These are phyloP conservation scores for Barnettozyma sucrosica DNA, from an alignment of 805 yeast species.

Conservation along the genomic window DNA sequence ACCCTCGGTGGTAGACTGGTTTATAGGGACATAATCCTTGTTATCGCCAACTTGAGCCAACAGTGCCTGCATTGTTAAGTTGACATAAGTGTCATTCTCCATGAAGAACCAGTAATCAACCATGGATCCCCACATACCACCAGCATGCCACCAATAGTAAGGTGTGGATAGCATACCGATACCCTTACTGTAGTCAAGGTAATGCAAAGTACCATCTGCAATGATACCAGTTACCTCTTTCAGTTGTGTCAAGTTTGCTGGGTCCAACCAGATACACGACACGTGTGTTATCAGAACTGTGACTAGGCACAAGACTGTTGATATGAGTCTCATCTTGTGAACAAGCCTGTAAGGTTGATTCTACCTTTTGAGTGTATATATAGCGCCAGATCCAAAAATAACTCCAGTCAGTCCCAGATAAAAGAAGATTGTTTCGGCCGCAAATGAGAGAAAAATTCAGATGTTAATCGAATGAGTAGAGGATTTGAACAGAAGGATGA, in stretches of 20 bases:
- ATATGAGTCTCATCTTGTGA: slow-evolving; percentile 2
- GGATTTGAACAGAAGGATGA: background rate
- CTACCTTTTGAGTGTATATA: background rate
- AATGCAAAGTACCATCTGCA: slow-evolving; percentile 65
- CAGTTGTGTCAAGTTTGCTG: slow-evolving; percentile 27
- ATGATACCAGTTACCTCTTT: slow-evolving; percentile 48
- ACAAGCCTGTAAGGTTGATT: background rate
- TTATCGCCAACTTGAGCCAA: slow-evolving; percentile 59
- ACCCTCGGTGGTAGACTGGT: slow-evolving; percentile 82
- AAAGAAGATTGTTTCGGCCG: background rate
- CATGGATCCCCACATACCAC: slow-evolving; percentile 69
- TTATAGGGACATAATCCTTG: slow-evolving; percentile 69
- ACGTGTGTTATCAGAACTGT: slow-evolving; percentile 3
- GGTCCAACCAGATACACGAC: slow-evolving; percentile 23
- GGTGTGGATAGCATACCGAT: slow-evolving; percentile 69
- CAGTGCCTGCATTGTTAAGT: slow-evolving; percentile 50
- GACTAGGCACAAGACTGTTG: background rate
- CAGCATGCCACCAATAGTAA: slow-evolving; percentile 92
- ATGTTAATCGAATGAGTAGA: too few species aligned
- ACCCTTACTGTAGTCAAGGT: slow-evolving; percentile 70
- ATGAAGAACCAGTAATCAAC: slow-evolving; percentile 65
- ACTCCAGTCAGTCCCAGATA: background rate
- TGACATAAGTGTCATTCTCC: slow-evolving; percentile 57
- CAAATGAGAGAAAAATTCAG: background rate
- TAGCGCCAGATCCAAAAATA: background rate